Evolutionary conservation across 2,329 filamentous ascomycete species (phyloP).

Genomic region (Seiridium cupressi): DNA sequence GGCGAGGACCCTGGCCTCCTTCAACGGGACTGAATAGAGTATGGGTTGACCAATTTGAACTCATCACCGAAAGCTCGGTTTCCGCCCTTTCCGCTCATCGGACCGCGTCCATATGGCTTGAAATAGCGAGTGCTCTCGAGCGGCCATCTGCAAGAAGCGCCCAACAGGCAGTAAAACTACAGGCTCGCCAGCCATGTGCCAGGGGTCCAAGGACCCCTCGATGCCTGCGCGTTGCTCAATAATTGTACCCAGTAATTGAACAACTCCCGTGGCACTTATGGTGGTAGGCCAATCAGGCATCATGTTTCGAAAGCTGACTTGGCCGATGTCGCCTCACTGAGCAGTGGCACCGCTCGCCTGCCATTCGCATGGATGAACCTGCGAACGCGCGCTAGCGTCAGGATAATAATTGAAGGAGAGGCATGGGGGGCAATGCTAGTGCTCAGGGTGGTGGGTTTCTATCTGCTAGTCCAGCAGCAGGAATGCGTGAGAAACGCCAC

Average conservation of each 20-base stretch:
- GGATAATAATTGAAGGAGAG: not conserved
- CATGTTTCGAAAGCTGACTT: conserved; percentile 2
- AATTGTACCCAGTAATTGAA: not conserved
- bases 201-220: not conserved
- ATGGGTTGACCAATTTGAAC: too few relatives aligned
- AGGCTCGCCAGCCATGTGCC: not conserved
- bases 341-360: not conserved
- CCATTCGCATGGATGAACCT: not conserved
- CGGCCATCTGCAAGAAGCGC: not conserved
- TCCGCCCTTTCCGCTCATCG: too few relatives aligned
- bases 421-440: not conserved
- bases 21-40: too few relatives aligned
- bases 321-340: conserved; percentile 7
- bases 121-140: too few relatives aligned
- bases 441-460: not conserved
- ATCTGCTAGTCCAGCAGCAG: too few relatives aligned
- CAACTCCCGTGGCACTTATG: not conserved
- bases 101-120: too few relatives aligned
- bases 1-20: too few relatives aligned
- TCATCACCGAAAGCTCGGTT: too few relatives aligned
- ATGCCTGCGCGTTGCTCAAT: not conserved
- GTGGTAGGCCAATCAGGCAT: conserved; percentile 1
- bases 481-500: too few relatives aligned
- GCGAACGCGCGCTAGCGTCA: not conserved
- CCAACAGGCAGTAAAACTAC: not conserved